phyloP scores from a whole-genome alignment of 139 green algal genomes.

The Pleodorina starrii region DNA sequence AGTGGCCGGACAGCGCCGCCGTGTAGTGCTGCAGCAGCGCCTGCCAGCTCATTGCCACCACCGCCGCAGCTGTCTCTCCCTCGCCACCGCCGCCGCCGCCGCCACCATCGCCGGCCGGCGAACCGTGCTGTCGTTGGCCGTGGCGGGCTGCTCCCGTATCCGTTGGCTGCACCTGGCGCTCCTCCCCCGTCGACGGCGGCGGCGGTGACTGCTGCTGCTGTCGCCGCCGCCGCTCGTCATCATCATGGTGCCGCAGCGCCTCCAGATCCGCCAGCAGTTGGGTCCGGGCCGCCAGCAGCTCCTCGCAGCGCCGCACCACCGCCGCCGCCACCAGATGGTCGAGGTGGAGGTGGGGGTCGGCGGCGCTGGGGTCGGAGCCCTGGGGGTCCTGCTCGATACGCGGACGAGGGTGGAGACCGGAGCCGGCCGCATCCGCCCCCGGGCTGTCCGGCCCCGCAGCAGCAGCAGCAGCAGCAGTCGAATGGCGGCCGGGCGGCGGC shows the following conservation, averaged over 20 bases:
- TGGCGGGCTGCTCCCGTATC: neutral
- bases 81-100: too few relatives aligned
- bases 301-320: neutral
- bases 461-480: too few relatives aligned
- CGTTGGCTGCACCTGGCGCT: neutral
- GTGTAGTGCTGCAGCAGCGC: neutral
- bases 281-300: neutral
- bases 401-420: too few relatives aligned
- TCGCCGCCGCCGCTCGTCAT: neutral
- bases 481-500: too few relatives aligned
- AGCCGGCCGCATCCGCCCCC: too few relatives aligned
- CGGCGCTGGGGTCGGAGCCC: neutral
- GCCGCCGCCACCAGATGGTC: neutral
- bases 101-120: too few relatives aligned
- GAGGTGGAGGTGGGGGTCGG: too few relatives aligned
- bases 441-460: too few relatives aligned
- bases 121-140: too few relatives aligned
- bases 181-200: too few relatives aligned
- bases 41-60: neutral
- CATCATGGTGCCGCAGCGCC: neutral
- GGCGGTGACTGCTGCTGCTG: neutral
- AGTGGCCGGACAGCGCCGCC: neutral
- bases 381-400: too few relatives aligned
- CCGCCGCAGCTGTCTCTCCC: too few relatives aligned
- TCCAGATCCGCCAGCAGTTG: conserved; percentile 9